These are phyloP conservation scores for Backusella australiensis DNA, from an alignment of 192 early-diverging fungal genomes.

Conservation along the genomic window DNA sequence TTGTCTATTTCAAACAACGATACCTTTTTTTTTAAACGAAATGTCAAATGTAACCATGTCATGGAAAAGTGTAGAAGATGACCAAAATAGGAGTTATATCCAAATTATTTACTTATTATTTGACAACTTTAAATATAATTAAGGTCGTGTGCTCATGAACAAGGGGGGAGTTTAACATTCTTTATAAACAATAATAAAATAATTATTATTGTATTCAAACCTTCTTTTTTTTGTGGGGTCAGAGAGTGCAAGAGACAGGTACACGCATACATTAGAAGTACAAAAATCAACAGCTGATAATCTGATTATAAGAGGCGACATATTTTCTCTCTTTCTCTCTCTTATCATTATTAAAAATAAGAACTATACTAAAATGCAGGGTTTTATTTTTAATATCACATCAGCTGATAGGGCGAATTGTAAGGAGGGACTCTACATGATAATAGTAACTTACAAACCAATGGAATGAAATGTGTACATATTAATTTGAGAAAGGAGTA, in stretches of 20 bases:
- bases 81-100: not conserved
- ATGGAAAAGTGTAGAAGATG: not conserved
- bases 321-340: not conserved
- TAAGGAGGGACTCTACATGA: not conserved
- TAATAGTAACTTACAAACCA: not conserved
- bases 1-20: not conserved
- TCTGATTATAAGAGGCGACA: not conserved
- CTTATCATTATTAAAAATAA: not conserved
- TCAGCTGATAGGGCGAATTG: not conserved
- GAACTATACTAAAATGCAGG: not conserved
- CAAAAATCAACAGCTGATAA: not conserved
- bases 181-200: not conserved
- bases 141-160: not conserved
- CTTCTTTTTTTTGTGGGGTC: slow-evolving; percentile 5
- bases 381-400: not conserved
- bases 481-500: not conserved
- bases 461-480: not conserved
- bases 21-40: not conserved
- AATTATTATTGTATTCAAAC: not conserved
- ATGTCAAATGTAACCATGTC: not conserved
- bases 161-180: not conserved
- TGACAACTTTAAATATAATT: not conserved
- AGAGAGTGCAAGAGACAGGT: not conserved
- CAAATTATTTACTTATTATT: not conserved
- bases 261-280: not conserved